Conservation (phyloP, 2,329 filamentous ascomycete species). For the Venturiaceae sp. region DNA sequence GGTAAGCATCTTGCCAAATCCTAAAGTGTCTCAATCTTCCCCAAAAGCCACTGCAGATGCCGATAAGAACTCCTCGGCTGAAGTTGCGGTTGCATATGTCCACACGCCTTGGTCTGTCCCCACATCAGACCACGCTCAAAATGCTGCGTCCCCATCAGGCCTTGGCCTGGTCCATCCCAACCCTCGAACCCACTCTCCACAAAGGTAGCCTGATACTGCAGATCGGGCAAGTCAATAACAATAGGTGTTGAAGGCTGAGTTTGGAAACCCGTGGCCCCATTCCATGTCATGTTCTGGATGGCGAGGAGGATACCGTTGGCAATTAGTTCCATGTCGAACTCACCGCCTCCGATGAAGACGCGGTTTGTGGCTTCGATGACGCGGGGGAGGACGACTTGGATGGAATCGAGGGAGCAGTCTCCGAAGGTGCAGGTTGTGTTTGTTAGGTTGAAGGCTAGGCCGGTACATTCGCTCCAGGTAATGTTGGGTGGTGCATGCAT, state of each 20-base stretch:
- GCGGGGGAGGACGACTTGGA: conserved; percentile 11
- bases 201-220: neutral
- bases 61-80: conserved; percentile 22
- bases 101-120: conserved; percentile 22
- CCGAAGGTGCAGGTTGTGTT: conserved; percentile 7
- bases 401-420: conserved; percentile 12
- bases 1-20: no score
- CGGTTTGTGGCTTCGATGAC: conserved; percentile 10
- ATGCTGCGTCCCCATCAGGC: conserved; percentile 16
- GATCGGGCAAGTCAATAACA: conserved; percentile 8
- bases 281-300: conserved; percentile 15
- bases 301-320: conserved; percentile 11
- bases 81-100: conserved; percentile 26
- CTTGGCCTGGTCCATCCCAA: neutral
- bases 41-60: conserved; percentile 26
- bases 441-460: conserved; percentile 8
- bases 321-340: conserved; percentile 7
- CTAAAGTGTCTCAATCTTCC: conserved; percentile 18
- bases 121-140: conserved; percentile 27
- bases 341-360: conserved; percentile 8
- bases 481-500: conserved; percentile 12
- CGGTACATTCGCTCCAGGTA: conserved; percentile 10
- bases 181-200: neutral
- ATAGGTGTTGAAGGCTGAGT: conserved; percentile 4
- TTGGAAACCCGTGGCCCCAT: conserved; percentile 11